These are phyloP conservation scores for Sugiyamaella marilandica DNA, from an alignment of 805 yeast species.

Conservation along the genomic window DNA sequence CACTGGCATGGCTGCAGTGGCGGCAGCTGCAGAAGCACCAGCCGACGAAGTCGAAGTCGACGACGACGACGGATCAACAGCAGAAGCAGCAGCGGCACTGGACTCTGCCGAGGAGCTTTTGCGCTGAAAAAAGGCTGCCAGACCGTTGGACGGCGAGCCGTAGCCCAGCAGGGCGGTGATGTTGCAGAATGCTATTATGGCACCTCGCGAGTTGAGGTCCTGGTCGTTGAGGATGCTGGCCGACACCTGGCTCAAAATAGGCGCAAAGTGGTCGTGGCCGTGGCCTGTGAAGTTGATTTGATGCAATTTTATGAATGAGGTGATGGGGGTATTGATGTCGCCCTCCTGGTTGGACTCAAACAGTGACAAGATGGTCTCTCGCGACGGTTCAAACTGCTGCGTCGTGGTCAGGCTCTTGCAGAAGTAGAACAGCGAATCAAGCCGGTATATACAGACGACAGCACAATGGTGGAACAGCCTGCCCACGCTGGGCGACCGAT, in stretches of 20 bases:
- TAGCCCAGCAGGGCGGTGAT: constrained; percentile 20
- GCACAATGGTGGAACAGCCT: constrained; percentile 84
- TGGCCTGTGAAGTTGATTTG: constrained; percentile 11
- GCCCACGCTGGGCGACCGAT: constrained; percentile 75
- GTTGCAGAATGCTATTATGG: constrained; percentile 21
- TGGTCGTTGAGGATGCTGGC: constrained; percentile 6
- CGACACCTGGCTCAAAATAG: neutral
- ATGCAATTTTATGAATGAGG: constrained; percentile 17
- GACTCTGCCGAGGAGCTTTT: neutral
- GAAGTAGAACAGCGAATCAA: constrained; percentile 24
- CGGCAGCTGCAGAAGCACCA: neutral
- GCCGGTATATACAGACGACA: constrained; percentile 70
- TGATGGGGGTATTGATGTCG: constrained; percentile 9
- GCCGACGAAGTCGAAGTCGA: neutral
- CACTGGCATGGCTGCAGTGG: neutral
- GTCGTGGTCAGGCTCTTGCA: constrained; percentile 21
- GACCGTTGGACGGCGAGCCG: constrained; percentile 11
- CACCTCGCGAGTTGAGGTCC: constrained; percentile 14
- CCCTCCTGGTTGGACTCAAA: constrained; percentile 17
- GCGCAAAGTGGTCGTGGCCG: constrained; percentile 4
- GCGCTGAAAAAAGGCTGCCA: constrained; percentile 9
- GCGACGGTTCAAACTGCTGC: constrained; percentile 21
- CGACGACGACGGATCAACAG: neutral
- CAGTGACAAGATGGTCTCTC: constrained; percentile 17
- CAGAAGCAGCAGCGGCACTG: neutral